Percentiles rank a stretch among this genome's conserved stretches.
These are phyloP conservation scores for Rhododendron molle DNA, from an alignment of 148 eudicot species.

Conservation along the genomic window DNA sequence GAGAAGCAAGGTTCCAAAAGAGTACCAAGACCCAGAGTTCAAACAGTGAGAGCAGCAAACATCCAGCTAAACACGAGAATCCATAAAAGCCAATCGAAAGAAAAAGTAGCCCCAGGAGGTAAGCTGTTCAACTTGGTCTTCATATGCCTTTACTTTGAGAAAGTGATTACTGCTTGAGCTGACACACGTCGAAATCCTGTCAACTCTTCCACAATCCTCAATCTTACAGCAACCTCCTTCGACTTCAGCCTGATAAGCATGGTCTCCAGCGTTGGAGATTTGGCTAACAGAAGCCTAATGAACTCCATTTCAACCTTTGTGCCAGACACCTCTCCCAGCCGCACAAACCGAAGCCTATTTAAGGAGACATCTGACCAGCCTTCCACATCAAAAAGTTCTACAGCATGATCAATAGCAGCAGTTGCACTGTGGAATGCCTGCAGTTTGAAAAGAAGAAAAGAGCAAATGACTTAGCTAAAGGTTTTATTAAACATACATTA, in stretches of 20 bases:
- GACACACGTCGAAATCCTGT: neutral
- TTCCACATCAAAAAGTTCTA: neutral
- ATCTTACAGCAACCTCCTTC: neutral
- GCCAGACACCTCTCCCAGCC: neutral
- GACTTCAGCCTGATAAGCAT: neutral
- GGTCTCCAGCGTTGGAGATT: neutral
- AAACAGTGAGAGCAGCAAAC: too few species aligned
- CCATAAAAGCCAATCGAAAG: too few species aligned
- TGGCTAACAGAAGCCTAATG: neutral
- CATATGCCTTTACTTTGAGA: too few species aligned
- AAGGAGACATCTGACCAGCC: neutral
- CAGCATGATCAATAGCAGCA: neutral
- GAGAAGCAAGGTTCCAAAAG: too few species aligned
- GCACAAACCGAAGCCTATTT: neutral
- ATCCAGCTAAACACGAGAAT: too few species aligned
- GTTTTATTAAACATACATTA: too few species aligned
- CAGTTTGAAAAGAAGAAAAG: neutral
- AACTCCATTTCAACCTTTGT: neutral
- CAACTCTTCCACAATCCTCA: neutral
- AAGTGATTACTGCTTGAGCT: too few species aligned
- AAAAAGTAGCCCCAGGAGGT: too few species aligned
- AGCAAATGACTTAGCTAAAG: neutral
- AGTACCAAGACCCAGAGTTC: too few species aligned
- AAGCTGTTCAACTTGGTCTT: too few species aligned
- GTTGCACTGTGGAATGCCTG: neutral